Conservation (phyloP, 768 basidiomycete genomes). For the Hemileccinum rubropunctum region DNA sequence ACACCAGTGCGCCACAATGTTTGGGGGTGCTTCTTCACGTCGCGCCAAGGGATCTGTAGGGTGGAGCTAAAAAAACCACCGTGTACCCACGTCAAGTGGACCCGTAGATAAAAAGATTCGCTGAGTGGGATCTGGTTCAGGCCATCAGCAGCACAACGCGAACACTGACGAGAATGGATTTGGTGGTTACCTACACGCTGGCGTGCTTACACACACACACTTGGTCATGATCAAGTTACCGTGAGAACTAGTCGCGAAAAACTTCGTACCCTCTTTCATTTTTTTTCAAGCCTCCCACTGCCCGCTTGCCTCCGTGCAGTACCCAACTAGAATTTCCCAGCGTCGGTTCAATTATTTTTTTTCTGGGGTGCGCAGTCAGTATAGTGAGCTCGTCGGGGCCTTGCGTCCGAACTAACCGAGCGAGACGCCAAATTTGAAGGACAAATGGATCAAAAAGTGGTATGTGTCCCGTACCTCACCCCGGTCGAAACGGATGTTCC, state of each 20-base stretch:
- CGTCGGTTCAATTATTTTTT: conserved; percentile 4
- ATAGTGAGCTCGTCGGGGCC: too few relatives aligned
- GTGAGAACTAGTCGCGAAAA: conserved; percentile 16
- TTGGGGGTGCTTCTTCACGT: background rate
- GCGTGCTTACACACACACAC: too few relatives aligned
- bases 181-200: conserved; percentile 1
- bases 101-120: background rate
- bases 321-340: conserved; percentile 9
- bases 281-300: background rate
- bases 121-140: conserved; percentile 7
- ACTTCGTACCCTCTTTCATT: background rate
- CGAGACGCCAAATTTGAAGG: background rate
- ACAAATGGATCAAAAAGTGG: conserved; percentile 18
- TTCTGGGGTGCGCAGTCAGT: conserved; percentile 9
- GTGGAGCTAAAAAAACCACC: background rate
- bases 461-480: too few relatives aligned
- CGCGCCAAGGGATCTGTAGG: background rate
- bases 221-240: background rate
- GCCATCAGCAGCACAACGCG: background rate
- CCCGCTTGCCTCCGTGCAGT: background rate
- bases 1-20: background rate
- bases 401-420: too few relatives aligned
- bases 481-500: background rate
- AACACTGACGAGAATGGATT: conserved; percentile 1
- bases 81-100: conserved; percentile 7